Conservation (phyloP, 179 eudicot species). For the Heliamphora pulchella region DNA sequence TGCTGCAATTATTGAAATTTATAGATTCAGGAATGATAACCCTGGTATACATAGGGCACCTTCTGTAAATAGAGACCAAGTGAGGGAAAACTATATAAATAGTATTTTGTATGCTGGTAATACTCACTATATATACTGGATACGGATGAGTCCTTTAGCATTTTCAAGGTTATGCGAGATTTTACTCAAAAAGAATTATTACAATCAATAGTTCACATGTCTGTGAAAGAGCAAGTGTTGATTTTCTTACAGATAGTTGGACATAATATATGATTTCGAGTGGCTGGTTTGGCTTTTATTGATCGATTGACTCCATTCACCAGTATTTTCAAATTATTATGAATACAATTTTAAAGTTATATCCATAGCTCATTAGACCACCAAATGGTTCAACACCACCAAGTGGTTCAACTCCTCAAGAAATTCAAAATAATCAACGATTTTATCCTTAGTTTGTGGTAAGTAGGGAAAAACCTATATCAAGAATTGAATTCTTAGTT, state of each 20-base stretch:
- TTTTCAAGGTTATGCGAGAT: neutral
- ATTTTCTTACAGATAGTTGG: neutral
- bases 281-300: neutral
- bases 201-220: neutral
- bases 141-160: neutral
- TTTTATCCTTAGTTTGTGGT: neutral
- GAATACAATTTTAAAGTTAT: too few species aligned
- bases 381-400: too few species aligned
- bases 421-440: neutral
- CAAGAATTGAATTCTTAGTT: too few species aligned
- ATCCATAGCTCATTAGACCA: too few species aligned
- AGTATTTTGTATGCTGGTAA: too few species aligned
- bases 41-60: neutral
- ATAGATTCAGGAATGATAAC: neutral
- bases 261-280: neutral
- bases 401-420: neutral
- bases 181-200: neutral
- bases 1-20: neutral
- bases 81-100: neutral
- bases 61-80: neutral
- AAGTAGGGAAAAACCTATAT: too few species aligned
- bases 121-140: neutral
- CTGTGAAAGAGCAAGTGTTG: neutral
- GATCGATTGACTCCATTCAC: neutral
- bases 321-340: too few species aligned